A percentile compares a stretch with the other conserved stretches of the same genome.
phyloP scores from a whole-genome alignment of 495 filamentous ascomycete genomes.

The Cercophora newfieldiana region DNA sequence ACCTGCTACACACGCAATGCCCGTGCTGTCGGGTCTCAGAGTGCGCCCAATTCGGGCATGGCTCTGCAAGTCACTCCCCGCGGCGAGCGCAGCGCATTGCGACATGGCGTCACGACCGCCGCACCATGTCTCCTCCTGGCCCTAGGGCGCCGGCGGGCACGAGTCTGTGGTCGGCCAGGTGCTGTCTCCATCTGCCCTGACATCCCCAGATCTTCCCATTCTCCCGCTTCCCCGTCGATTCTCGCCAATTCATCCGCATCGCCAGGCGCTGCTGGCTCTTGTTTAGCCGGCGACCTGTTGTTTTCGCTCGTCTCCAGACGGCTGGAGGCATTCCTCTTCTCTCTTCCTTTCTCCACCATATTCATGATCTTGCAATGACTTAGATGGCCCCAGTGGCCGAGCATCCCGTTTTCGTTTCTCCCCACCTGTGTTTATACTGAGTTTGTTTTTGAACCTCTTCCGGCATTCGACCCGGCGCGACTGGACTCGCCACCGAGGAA shows the following conservation, averaged over 20 bases:
- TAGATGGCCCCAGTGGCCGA: conserved; percentile 43
- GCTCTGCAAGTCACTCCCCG: conserved; percentile 13
- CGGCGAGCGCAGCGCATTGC: not conserved
- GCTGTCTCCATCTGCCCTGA: conserved; percentile 18
- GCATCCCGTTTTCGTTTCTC: conserved; percentile 33
- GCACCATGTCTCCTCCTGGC: not conserved
- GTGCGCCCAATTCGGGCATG: conserved; percentile 13
- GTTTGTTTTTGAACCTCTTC: conserved; percentile 19
- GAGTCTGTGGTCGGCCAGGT: conserved; percentile 2
- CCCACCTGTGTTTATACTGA: conserved; percentile 30
- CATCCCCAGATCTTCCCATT: conserved; percentile 27
- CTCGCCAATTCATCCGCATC: conserved; percentile 37
- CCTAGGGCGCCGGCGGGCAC: not conserved
- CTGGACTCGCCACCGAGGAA: conserved; percentile 41
- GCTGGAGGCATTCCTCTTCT: conserved; percentile 20
- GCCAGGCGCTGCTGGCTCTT: conserved; percentile 30
- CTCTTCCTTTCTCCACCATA: conserved; percentile 17
- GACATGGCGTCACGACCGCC: not conserved
- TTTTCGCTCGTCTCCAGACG: conserved; percentile 27
- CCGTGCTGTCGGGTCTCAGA: conserved; percentile 32
- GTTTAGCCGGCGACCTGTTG: conserved; percentile 35
- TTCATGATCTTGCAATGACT: conserved; percentile 46
- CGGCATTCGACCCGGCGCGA: conserved; percentile 30
- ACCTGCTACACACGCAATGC: conserved; percentile 28
- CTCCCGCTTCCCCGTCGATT: conserved; percentile 27